Base-by-base conservation (phyloP, 441 rosid genomes). In the Biscutella laevigata region DNA sequence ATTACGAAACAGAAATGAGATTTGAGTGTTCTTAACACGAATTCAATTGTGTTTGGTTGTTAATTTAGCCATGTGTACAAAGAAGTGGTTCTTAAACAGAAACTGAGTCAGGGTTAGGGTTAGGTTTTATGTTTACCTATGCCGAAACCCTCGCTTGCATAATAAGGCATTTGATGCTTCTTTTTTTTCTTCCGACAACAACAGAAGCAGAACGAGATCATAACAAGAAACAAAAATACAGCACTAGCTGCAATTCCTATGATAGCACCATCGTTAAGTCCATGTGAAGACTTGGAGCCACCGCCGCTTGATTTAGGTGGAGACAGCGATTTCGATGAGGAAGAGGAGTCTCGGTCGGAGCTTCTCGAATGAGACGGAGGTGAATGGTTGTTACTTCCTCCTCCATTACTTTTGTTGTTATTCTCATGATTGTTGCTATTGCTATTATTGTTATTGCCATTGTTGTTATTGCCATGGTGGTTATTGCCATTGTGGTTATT, bases 161-260 rank as follows among this genome's bases (percentile, higher is more conserved):
- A 73, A 41, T 80, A 80, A 7, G 70, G 73, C 75, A 62, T 69
- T 4, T 39, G 74, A 50, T 62, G 21, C 28, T 65, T 65, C 69
- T 56, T 80, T 75, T 74, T 83, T 72, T 67, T 84, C 61, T 74
- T 80, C 59, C 59, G 71, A 14, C 59, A 44, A 67, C 82, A 69
- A 21, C 71, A 36, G 4, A 78, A 59, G 13, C 74, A 54, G 3
- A 63, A 13, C 34, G 69, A 47, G 19, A 77, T 9, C 58, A 74
- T 45, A 16, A 71, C 46, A 53, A 78, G 38, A 9, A 89, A 5
- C 42, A 86, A 28, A 21, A 86, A 7, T 14, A 58, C 64, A 32
- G 64, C 78, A n/a, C 78, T 87, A 9, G 53, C 73, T 6, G 58
- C 76, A 4, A 77, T 54, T 21, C 87, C 95, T 21, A 67, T 50